These are phyloP conservation scores for Xerocomellus chrysenteron DNA, from an alignment of 768 basidiomycete species.

Conservation along the genomic window DNA sequence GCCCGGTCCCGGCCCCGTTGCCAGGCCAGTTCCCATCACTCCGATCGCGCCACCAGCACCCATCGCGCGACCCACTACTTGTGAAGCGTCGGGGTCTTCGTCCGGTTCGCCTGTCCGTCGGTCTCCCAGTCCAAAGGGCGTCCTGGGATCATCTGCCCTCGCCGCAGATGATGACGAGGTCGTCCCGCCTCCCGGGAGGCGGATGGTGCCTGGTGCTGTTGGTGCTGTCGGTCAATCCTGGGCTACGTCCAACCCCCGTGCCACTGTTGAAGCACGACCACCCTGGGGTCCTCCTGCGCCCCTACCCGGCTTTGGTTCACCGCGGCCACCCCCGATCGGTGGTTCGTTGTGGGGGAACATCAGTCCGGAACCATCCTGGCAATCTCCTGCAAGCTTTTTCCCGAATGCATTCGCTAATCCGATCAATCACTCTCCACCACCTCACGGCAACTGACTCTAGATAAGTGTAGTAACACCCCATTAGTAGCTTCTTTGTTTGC, in stretches of 20 bases:
- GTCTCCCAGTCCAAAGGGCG: conserved; percentile 59
- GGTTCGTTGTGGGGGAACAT: conserved; percentile 44
- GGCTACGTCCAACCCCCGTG: conserved; percentile 48
- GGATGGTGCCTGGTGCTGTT: conserved; percentile 39
- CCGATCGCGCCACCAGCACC: conserved; percentile 48
- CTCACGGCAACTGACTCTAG: conserved; percentile 33
- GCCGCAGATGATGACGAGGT: conserved; percentile 82
- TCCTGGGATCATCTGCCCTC: conserved; percentile 75
- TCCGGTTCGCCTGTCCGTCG: conserved; percentile 58
- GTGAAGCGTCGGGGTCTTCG: conserved; percentile 48
- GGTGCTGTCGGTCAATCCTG: conserved; percentile 48
- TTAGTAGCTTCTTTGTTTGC: conserved; percentile 9
- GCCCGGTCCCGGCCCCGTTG: conserved; percentile 58
- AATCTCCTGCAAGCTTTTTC: conserved; percentile 47
- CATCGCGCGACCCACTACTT: conserved; percentile 50
- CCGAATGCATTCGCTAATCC: conserved; percentile 47
- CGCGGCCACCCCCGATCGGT: conserved; percentile 35
- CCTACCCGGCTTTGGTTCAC: conserved; percentile 34
- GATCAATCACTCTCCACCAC: conserved; percentile 51
- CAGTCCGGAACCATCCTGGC: conserved; percentile 48
- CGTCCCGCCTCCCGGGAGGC: conserved; percentile 49
- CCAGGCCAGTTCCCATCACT: conserved; percentile 38
- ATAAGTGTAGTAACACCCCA: conserved; percentile 23
- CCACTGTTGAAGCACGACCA: conserved; percentile 38
- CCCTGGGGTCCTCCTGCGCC: conserved; percentile 47